Evolutionary conservation across 805 yeast genomes (phyloP).

Genomic region (Diddensiella transvaalensis): DNA sequence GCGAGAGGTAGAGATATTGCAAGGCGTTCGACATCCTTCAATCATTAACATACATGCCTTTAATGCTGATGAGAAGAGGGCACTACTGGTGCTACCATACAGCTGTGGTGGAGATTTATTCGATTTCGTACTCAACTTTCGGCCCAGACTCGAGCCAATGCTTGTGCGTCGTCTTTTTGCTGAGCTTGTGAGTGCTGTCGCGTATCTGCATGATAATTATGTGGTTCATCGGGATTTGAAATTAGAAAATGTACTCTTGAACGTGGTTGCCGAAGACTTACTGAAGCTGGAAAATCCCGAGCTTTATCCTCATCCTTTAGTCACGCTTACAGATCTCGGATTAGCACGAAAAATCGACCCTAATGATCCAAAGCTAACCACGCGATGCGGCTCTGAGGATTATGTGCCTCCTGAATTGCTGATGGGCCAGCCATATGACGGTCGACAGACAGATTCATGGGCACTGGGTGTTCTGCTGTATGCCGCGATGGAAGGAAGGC

Average conservation of each 20-base stretch:
- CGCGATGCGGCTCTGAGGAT: slow-evolving; percentile 95
- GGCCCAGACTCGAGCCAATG: slow-evolving; percentile 43
- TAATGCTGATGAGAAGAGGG: slow-evolving; percentile 37
- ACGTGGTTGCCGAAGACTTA: slow-evolving; percentile 36
- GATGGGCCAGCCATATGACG: slow-evolving; percentile 89
- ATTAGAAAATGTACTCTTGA: slow-evolving; percentile 57
- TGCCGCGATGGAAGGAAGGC: slow-evolving; percentile 74
- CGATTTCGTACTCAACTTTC: slow-evolving; percentile 49
- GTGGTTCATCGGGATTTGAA: slow-evolving; percentile 91
- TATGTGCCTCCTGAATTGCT: slow-evolving; percentile 92
- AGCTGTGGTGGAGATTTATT: slow-evolving; percentile 85
- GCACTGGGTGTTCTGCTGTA: slow-evolving; percentile 90
- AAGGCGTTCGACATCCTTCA: slow-evolving; percentile 58
- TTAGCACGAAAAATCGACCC: slow-evolving; percentile 67
- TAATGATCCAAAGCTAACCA: slow-evolving; percentile 60
- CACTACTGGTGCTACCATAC: slow-evolving; percentile 63
- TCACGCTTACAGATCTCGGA: slow-evolving; percentile 83
- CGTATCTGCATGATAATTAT: slow-evolving; percentile 61
- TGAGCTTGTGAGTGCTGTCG: slow-evolving; percentile 66
- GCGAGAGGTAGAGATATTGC: slow-evolving; percentile 71
- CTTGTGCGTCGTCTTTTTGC: slow-evolving; percentile 61
- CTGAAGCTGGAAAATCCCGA: slow-evolving; percentile 23
- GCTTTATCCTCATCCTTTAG: slow-evolving; percentile 34
- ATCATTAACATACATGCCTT: slow-evolving; percentile 52
- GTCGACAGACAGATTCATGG: slow-evolving; percentile 91